Conservation (phyloP, 345 rosid species). For the Salix suchowensis region DNA sequence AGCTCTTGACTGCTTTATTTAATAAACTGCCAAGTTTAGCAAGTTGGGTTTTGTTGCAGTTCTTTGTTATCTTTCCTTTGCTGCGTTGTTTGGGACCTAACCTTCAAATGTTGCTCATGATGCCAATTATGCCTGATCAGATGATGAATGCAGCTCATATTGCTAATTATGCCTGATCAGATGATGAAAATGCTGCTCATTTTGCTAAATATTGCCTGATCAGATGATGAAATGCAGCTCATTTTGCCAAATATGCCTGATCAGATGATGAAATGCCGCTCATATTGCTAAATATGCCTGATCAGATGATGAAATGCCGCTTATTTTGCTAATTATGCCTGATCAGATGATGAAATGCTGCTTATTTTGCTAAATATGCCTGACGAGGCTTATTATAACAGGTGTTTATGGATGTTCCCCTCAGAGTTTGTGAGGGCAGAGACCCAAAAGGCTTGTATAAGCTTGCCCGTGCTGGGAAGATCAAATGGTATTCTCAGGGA, state of each 20-base stretch:
- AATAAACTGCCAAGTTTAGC: neutral
- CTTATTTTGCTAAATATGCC: neutral
- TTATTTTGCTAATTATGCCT: neutral
- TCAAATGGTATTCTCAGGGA: constrained; percentile 15
- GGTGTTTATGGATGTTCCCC: constrained; percentile 36
- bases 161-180: neutral
- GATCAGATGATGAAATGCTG: neutral
- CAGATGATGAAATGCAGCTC: no score
- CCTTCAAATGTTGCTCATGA: neutral
- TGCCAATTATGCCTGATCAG: neutral
- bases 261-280: no score
- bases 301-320: neutral
- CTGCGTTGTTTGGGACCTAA: neutral
- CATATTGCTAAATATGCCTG: neutral
- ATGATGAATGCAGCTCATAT: neutral
- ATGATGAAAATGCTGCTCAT: neutral
- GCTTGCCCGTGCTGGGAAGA: constrained; percentile 31
- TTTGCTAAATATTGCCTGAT: neutral
- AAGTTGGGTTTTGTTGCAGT: neutral
- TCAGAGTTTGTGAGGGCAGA: constrained; percentile 25
- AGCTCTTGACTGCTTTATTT: neutral
- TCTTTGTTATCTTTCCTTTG: neutral
- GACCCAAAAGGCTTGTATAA: constrained; percentile 33
- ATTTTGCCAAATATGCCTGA: neutral
- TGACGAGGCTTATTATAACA: neutral